These are phyloP conservation scores for Acorus gramineus DNA, from an alignment of 106 monocot species.

Conservation along the genomic window DNA sequence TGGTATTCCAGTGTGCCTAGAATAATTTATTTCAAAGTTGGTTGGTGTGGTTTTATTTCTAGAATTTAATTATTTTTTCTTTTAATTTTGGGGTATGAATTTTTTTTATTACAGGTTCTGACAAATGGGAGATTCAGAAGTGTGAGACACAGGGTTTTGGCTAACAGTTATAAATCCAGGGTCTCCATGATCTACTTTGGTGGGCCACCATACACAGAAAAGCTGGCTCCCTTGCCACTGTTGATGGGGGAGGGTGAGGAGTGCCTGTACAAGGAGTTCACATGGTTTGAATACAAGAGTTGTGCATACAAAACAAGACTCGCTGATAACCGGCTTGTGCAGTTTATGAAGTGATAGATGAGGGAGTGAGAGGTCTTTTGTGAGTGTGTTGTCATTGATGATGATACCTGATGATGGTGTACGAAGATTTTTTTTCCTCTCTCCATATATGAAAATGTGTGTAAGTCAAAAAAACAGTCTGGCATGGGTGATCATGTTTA, in stretches of 20 bases:
- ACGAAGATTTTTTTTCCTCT: no score
- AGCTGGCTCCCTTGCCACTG: conserved; percentile 52
- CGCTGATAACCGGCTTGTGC: conserved; percentile 59
- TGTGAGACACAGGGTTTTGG: conserved; percentile 76
- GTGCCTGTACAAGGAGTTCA: conserved; percentile 70
- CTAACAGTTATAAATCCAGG: conserved; percentile 45
- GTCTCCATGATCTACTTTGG: conserved; percentile 84
- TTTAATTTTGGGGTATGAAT: no score
- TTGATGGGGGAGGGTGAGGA: conserved; percentile 44
- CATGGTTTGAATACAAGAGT: conserved; percentile 87
- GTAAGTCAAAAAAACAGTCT: no score
- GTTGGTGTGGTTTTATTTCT: no score
- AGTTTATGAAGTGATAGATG: conserved; percentile 36
- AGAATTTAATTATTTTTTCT: no score
- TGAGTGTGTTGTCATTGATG: no score
- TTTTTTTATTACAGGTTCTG: conserved; percentile 45
- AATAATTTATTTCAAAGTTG: no score
- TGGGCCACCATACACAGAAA: conserved; percentile 32
- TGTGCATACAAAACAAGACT: conserved; percentile 68
- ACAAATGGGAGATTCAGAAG: conserved; percentile 92
- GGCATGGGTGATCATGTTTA: no score
- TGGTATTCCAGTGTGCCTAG: no score
- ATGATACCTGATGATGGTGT: no score
- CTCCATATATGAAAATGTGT: no score
- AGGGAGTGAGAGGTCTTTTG: neutral